A percentile compares a stretch with the other conserved stretches of the same genome.
Evolutionary conservation across 2,329 filamentous ascomycete species (phyloP).

Genomic region (Aureobasidium musti): DNA sequence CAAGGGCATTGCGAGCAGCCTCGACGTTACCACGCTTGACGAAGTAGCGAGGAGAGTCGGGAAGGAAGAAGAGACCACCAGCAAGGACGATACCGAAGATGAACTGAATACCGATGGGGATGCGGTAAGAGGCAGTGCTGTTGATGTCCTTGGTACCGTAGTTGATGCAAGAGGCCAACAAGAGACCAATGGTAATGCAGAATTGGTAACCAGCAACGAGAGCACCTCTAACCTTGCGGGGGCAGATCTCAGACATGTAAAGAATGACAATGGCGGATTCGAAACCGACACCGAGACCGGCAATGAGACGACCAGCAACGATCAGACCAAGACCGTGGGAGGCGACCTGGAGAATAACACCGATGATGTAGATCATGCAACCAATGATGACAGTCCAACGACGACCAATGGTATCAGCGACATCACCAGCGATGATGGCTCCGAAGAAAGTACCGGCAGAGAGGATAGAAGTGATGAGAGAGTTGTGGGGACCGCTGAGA

Average conservation of each 20-base stretch:
- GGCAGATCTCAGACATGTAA: slow-evolving; percentile 82
- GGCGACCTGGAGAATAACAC: slow-evolving; percentile 65
- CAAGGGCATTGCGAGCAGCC: slow-evolving; percentile 62
- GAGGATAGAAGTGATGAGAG: slow-evolving; percentile 73
- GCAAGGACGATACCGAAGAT: slow-evolving; percentile 76
- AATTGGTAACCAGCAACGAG: slow-evolving; percentile 83
- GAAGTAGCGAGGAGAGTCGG: slow-evolving; percentile 82
- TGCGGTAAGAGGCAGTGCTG: slow-evolving; percentile 72
- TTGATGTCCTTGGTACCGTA: slow-evolving; percentile 66
- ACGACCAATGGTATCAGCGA: slow-evolving; percentile 74
- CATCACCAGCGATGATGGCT: slow-evolving; percentile 73
- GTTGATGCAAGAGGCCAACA: slow-evolving; percentile 72
- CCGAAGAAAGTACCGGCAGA: slow-evolving; percentile 75
- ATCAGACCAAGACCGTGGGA: slow-evolving; percentile 60
- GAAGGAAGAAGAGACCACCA: slow-evolving; percentile 70
- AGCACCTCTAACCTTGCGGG: slow-evolving; percentile 73
- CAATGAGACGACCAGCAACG: slow-evolving; percentile 71
- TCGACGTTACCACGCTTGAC: slow-evolving; percentile 75
- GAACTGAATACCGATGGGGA: slow-evolving; percentile 79
- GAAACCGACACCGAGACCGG: slow-evolving; percentile 77
- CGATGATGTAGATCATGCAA: slow-evolving; percentile 68
- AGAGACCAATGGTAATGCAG: slow-evolving; percentile 72
- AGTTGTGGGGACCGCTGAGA: slow-evolving; percentile 47
- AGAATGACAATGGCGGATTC: slow-evolving; percentile 78
- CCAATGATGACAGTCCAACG: slow-evolving; percentile 71